A percentile compares a stretch with the other conserved stretches of the same genome.
Conservation (phyloP, 108 stramenopile genomes). For the Epipyxis sp. region DNA sequence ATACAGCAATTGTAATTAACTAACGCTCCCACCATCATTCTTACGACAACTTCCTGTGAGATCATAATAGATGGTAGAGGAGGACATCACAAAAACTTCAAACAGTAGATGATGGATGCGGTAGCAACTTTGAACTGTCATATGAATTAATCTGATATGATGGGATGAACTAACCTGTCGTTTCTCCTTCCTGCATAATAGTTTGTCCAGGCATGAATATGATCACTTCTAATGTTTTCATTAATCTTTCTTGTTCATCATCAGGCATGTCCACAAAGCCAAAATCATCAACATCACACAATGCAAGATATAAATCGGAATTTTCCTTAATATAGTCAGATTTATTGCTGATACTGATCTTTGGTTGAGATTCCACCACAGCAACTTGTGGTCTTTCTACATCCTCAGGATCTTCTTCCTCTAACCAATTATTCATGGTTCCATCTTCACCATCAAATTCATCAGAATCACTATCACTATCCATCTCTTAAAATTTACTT, state of each 20-base stretch:
- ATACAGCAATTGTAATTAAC: no score
- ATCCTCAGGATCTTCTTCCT: not conserved
- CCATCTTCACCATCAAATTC: not conserved
- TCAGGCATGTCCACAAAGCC: not conserved
- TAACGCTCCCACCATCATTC: no score
- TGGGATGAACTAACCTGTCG: no score
- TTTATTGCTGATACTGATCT: slow-evolving; percentile 2
- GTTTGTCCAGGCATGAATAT: not conserved
- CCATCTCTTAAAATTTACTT: no score
- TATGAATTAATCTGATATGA: not conserved
- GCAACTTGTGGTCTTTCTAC: not conserved
- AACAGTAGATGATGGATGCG: no score
- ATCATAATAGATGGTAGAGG: no score
- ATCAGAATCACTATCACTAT: slow-evolving; percentile 1
- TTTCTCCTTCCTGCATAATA: slow-evolving; percentile 16
- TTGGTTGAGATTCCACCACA: not conserved
- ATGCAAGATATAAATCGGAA: not conserved
- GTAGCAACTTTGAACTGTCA: no score
- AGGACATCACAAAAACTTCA: no score
- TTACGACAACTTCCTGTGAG: no score
- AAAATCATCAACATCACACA: slow-evolving; percentile 14
- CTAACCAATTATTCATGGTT: not conserved
- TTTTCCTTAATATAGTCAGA: not conserved
- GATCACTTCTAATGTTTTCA: slow-evolving; percentile 4
- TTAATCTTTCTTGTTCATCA: slow-evolving; percentile 9